These are phyloP conservation scores for Lichtheimia corymbifera DNA, from an alignment of 371 early-diverging fungal genomes.

Conservation along the genomic window DNA sequence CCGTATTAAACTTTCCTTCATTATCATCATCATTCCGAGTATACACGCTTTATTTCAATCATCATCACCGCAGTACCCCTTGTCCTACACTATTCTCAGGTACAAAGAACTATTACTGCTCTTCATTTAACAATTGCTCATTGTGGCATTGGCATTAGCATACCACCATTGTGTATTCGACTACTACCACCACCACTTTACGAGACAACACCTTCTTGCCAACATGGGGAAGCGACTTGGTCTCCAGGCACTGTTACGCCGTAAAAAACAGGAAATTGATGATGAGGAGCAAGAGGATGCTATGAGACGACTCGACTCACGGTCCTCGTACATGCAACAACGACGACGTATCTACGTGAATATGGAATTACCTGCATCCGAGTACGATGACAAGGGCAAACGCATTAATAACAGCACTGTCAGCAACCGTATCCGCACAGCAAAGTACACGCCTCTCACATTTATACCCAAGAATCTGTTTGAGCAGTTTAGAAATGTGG, in stretches of 20 bases:
- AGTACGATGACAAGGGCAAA: slow-evolving; percentile 28
- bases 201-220: not conserved
- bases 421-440: slow-evolving; percentile 76
- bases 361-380: slow-evolving; percentile 29
- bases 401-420: slow-evolving; percentile 21
- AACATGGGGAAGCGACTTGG: slow-evolving; percentile 8
- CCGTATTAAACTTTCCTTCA: too few relatives aligned
- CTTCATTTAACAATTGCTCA: too few relatives aligned
- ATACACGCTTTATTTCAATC: too few relatives aligned
- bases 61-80: too few relatives aligned
- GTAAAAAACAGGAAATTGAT: slow-evolving; percentile 7
- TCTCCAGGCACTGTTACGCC: slow-evolving; percentile 12
- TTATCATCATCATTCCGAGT: too few relatives aligned
- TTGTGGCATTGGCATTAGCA: too few relatives aligned
- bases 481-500: slow-evolving; percentile 89
- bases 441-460: slow-evolving; percentile 81
- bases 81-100: too few relatives aligned
- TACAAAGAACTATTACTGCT: too few relatives aligned
- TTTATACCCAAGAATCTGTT: slow-evolving; percentile 93
- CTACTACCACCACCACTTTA: too few relatives aligned
- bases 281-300: slow-evolving; percentile 14
- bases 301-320: slow-evolving; percentile 37
- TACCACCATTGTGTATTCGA: too few relatives aligned
- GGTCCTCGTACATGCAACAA: slow-evolving; percentile 46
- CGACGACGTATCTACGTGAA: slow-evolving; percentile 45